These are phyloP conservation scores for Stentor roeselii DNA, from an alignment of 73 alveolate genomes.

Conservation along the genomic window DNA sequence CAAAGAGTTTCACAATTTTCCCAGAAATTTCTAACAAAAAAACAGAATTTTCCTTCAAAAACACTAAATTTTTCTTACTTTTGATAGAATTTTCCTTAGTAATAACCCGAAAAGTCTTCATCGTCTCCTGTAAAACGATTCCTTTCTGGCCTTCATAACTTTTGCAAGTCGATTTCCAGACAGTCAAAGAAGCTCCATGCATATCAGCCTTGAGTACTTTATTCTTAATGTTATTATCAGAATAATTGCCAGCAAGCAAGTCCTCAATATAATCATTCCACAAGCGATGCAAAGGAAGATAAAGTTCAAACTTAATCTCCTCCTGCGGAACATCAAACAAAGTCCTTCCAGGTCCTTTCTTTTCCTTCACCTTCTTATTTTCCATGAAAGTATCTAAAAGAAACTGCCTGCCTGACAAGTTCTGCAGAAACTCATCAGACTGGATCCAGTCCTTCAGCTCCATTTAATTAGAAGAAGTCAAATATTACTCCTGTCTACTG, in stretches of 20 bases:
- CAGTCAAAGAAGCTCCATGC: slow-evolving; percentile 23
- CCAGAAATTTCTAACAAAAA: neutral
- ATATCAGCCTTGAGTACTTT: slow-evolving; percentile 24
- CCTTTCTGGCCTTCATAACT: slow-evolving; percentile 24
- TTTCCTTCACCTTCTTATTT: neutral
- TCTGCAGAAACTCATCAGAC: neutral
- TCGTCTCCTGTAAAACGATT: slow-evolving; percentile 11
- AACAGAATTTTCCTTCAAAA: slow-evolving; percentile 7
- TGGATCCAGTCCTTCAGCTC: no score
- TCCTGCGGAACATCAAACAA: neutral
- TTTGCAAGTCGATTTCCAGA: slow-evolving; percentile 23
- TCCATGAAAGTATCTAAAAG: neutral
- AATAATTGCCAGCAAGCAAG: neutral
- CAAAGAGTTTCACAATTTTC: neutral
- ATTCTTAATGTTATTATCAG: neutral
- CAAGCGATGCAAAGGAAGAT: neutral
- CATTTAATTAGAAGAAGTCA: no score
- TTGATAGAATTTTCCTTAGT: neutral
- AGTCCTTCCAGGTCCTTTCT: slow-evolving; percentile 24
- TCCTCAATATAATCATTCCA: slow-evolving; percentile 7
- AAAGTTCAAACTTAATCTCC: neutral
- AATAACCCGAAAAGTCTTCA: slow-evolving; percentile 18
- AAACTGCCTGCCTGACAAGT: neutral
- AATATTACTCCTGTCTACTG: no score
- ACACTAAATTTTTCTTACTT: neutral